Base-by-base conservation (phyloP, 1,284 basidiomycete genomes). In the Porphyrellus sp. region DNA sequence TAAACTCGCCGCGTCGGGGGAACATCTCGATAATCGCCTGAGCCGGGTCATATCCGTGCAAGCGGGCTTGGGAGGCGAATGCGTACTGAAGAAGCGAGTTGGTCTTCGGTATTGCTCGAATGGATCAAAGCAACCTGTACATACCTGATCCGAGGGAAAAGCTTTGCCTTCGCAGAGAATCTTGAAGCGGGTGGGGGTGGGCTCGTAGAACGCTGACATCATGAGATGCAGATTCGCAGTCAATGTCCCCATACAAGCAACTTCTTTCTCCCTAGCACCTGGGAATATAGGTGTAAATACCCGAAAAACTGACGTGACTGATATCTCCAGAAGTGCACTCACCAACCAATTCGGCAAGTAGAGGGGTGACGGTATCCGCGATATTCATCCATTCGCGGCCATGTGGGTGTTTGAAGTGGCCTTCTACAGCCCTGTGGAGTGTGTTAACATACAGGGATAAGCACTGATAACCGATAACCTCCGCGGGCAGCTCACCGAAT, bases 171-270 rank as follows among this genome's bases (percentile, higher is more conserved):
- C 97, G 71, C 93, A 97, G 53, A 99, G 77, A 69, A 99, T 95
- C 80, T 97, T 98, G 79, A 83, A 94, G 48, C 93, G 83, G 53
- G 77, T 75, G 53, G 80, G 63, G 8, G 90, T 92, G 3, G 96
- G 96, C 51, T 89, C 86, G 74, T 98, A 98, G 74, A 99, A 99
- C 21, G 88, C 86, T 63, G 87, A 84, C 78, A 99, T 88, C 78
- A 98, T 86, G 51, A 93, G 83, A 75, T 99, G 94, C 53, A 99
- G 77, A 75, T 99, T 99, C 62, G 86, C 84, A 24, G 97, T 99
- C 67, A 99, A 75, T 21, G 93, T 93, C 62, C 90, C 86, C 85
- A 96, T 96, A 72, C 91, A 93, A 16, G 91, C 91, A 37, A 98
- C 91, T 78, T 99, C 96, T 55, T 80, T 77, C 68, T 87, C 83